Conservation (phyloP, 495 filamentous ascomycete genomes). For the Parathielavia appendiculata region DNA sequence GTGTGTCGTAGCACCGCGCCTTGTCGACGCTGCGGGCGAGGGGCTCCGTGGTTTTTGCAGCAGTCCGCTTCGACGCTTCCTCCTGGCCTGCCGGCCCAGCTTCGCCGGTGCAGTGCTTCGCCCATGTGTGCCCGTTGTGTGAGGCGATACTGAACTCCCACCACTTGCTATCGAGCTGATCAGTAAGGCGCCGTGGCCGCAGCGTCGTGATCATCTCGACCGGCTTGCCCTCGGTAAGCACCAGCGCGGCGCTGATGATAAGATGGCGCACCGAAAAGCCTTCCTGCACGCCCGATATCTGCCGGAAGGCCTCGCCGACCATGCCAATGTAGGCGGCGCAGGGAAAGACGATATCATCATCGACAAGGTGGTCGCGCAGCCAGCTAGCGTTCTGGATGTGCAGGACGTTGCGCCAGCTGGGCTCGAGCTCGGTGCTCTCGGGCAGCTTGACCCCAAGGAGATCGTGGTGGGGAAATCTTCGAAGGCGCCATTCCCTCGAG, state of each 20-base stretch:
- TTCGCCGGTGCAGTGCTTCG: slow-evolving; percentile 41
- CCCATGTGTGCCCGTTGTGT: slow-evolving; percentile 34
- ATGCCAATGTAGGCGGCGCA: slow-evolving; percentile 41
- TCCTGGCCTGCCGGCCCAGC: slow-evolving; percentile 16
- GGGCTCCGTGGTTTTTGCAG: not conserved
- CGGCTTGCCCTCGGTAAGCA: slow-evolving; percentile 31
- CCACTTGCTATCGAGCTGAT: slow-evolving; percentile 36
- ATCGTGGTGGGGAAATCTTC: slow-evolving; percentile 30
- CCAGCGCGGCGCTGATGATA: slow-evolving; percentile 32
- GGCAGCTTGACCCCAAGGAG: slow-evolving; percentile 43
- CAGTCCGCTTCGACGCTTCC: not conserved
- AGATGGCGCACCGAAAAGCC: slow-evolving; percentile 37
- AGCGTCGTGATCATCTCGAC: slow-evolving; percentile 43
- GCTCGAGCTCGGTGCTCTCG: slow-evolving; percentile 16
- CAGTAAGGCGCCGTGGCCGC: slow-evolving; percentile 31
- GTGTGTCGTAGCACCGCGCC: slow-evolving; percentile 21
- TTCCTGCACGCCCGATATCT: slow-evolving; percentile 29
- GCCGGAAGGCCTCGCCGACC: slow-evolving; percentile 35
- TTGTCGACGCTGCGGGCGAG: slow-evolving; percentile 17
- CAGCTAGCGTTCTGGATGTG: slow-evolving; percentile 36
- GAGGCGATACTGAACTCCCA: slow-evolving; percentile 45
- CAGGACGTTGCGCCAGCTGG: slow-evolving; percentile 43
- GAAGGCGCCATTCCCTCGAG: no score
- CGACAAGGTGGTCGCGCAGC: slow-evolving; percentile 42
- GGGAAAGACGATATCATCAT: slow-evolving; percentile 39